phyloP scores from a whole-genome alignment of 1,284 basidiomycete genomes.

The Melanopsichium pennsylvanicum region DNA sequence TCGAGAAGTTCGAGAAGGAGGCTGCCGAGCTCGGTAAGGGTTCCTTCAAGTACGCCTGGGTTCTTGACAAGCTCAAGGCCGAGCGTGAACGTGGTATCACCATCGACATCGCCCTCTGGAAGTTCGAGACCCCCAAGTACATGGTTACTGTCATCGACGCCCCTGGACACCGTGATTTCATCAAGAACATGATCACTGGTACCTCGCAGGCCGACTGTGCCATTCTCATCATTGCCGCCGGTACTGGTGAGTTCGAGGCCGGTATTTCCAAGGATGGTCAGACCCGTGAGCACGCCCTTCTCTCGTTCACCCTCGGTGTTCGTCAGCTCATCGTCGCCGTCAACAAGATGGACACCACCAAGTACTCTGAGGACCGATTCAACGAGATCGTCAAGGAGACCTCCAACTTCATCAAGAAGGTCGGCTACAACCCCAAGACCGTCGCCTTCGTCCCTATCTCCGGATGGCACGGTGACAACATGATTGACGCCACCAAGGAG shows the following conservation, averaged over 20 bases:
- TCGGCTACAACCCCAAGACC: slow-evolving; percentile 99
- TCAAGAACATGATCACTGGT: slow-evolving; percentile 83
- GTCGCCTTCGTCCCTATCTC: slow-evolving; percentile 99
- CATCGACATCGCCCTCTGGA: slow-evolving; percentile 87
- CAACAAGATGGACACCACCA: slow-evolving; percentile 99
- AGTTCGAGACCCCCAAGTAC: slow-evolving; percentile 68
- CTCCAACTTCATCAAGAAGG: slow-evolving; percentile 99
- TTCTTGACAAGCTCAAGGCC: slow-evolving; percentile 99
- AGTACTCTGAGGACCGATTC: slow-evolving; percentile 99
- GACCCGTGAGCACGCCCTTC: slow-evolving; percentile 99
- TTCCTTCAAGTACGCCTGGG: slow-evolving; percentile 97
- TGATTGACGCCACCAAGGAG: slow-evolving; percentile 84
- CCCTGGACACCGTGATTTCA: slow-evolving; percentile 99
- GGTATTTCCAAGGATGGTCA: slow-evolving; percentile 99
- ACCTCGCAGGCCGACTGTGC: slow-evolving; percentile 99
- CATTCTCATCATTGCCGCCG: slow-evolving; percentile 98
- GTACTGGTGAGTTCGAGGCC: slow-evolving; percentile 99
- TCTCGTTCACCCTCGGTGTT: slow-evolving; percentile 99
- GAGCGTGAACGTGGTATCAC: slow-evolving; percentile 99
- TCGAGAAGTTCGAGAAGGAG: slow-evolving; percentile 99
- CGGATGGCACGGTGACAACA: slow-evolving; percentile 99
- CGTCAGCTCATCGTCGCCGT: slow-evolving; percentile 99
- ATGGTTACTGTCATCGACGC: slow-evolving; percentile 86
- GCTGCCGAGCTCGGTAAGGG: slow-evolving; percentile 99
- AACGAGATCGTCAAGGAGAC: slow-evolving; percentile 99